Evolutionary conservation across 441 rosid species (phyloP), one percentile per base, ranked within the genome.

Genomic region (Erysimum pusillum): DNA sequence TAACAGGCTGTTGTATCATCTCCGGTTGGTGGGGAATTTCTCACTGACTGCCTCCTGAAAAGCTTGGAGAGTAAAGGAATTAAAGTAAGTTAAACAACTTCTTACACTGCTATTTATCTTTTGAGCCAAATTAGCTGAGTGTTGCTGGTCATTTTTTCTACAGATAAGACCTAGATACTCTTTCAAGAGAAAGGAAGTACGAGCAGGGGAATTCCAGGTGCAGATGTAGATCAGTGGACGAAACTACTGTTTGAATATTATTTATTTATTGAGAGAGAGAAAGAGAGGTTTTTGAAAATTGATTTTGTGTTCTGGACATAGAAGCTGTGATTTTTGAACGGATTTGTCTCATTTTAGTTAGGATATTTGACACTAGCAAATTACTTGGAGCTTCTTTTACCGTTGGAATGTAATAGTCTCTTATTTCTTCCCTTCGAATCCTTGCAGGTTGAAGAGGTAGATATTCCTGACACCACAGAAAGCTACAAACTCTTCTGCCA

Each of bases 81-180:
- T 67, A 80, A 76, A 83, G 99, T 96, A 83, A 89, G 89, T 81
- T 57, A 15, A 34, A 39, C 28, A 22, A 4, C 18, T 18, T 4
- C 46, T 61, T 42, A 56, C 34, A 31, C 44, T 63, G 35, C 56
- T 67, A 8, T 12, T 31, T 20, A 2, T 25, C 52, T 54, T 22
- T 62, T 20, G 36, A 38, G 56, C 36, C 72, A 58, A 31, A 25
- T 58, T 15, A 25, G 20, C 57, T 51, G 56, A 78, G 35, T 63
- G 25, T 31, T 60, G 17, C 63, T 69, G 61, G 68, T 45, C 17
- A 28, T 71, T 56, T 38, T 39, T 59, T 73, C 73, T 84, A 80
- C 87, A 96, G 99, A 91, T 96, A 81, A 92, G 82, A 82, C 98
- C 99, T 12, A 91, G 98, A 81, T 96, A 96, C 79, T 92, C 99